Evolutionary conservation across 1,139 yeast species (phyloP).

Genomic region (Yamadazyma siamensis): DNA sequence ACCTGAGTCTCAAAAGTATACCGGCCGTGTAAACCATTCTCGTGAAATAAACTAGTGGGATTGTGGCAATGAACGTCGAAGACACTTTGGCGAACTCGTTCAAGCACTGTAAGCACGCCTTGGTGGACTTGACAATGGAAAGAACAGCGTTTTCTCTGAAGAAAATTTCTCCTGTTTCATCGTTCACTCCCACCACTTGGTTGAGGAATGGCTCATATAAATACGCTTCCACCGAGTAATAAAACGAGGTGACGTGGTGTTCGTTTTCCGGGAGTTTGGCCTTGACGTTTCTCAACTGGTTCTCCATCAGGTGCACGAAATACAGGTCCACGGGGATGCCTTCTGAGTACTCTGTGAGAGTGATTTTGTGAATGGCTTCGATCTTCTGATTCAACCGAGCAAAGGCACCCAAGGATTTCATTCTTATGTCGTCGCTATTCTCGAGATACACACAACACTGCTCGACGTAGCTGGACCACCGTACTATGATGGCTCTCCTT

Average conservation of each 20-base stretch:
- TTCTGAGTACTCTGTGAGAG: constrained; percentile 34
- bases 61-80: constrained; percentile 43
- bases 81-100: constrained; percentile 45
- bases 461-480: constrained; percentile 62
- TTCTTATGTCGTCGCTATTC: constrained; percentile 24
- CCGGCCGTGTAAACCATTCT: constrained; percentile 69
- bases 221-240: constrained; percentile 69
- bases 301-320: constrained; percentile 40
- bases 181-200: constrained; percentile 21
- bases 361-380: constrained; percentile 58
- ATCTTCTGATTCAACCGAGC: constrained; percentile 57
- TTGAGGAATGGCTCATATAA: constrained; percentile 60
- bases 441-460: constrained; percentile 55
- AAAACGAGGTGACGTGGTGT: constrained; percentile 46
- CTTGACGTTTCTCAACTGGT: constrained; percentile 36
- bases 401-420: constrained; percentile 50
- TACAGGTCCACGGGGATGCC: constrained; percentile 12
- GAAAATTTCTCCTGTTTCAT: constrained; percentile 10
- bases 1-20: constrained; percentile 58
- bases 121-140: constrained; percentile 50
- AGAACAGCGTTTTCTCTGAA: constrained; percentile 28
- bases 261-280: constrained; percentile 34
- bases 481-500: constrained; percentile 49
- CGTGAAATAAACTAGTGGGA: constrained; percentile 63
- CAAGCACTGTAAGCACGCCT: constrained; percentile 52